A percentile compares a stretch with the other conserved stretches of the same genome.
Conservation (phyloP, 345 rosid species). For the Barbarea vulgaris region DNA sequence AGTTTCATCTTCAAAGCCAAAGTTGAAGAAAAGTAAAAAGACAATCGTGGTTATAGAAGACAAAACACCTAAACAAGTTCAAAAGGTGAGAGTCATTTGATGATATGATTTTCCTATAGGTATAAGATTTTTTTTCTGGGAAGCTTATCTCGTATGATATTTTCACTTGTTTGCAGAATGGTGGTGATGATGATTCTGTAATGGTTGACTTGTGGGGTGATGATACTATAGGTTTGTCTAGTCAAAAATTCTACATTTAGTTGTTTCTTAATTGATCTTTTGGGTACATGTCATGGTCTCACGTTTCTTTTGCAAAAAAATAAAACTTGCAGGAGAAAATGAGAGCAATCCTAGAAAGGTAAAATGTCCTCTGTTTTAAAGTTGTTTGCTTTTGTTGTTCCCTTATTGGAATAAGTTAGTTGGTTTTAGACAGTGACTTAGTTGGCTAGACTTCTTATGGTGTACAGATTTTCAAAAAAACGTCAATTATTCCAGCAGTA, state of each 20-base stretch:
- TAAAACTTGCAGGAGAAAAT: conserved; percentile 48
- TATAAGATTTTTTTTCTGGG: not conserved
- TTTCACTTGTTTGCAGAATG: conserved; percentile 41
- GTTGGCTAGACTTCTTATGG: not conserved
- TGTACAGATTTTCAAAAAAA: conserved; percentile 49
- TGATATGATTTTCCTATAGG: not conserved
- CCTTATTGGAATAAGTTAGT: not conserved
- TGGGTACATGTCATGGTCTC: not conserved
- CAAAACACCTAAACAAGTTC: conserved; percentile 38
- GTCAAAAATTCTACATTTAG: not conserved
- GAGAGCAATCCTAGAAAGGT: conserved; percentile 60
- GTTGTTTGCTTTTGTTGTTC: conserved; percentile 11
- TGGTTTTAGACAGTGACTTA: conserved; percentile 2
- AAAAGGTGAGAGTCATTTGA: conserved; percentile 46
- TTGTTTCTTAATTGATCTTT: not conserved
- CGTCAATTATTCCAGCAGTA: conserved; percentile 79
- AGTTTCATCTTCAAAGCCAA: conserved; percentile 66
- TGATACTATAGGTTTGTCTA: conserved; percentile 64
- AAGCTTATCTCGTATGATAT: conserved; percentile 14
- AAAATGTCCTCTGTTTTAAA: not conserved
- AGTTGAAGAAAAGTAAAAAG: conserved; percentile 48
- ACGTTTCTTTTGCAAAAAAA: not conserved
- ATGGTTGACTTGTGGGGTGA: conserved; percentile 73
- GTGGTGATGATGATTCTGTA: conserved; percentile 43
- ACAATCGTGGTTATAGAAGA: conserved; percentile 16